Evolutionary conservation across 495 filamentous ascomycete genomes (phyloP), one percentile per base, ranked within the genome.

Genomic region (Apiosordaria backusii): DNA sequence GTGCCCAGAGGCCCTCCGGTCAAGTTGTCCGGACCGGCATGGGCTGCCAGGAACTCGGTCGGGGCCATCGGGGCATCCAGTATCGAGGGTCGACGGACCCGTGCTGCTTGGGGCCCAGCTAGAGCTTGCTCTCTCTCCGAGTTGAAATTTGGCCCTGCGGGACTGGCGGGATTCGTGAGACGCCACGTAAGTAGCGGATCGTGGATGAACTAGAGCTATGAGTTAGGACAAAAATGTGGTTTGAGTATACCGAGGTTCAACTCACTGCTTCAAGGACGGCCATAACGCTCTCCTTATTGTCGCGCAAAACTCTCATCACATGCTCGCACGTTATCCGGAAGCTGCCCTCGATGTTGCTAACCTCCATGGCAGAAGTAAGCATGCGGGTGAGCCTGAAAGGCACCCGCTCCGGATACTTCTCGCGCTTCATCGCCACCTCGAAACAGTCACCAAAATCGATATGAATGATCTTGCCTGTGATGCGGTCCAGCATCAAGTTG

Each of bases 361-460:
- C 93, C 79, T 99, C 95, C 95, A 99, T 99, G 4, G 96, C 95
- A 72, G 96, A 98, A 0, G 95, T 99, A 76, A 99, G 85, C 95
- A 99, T 99, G 64, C 95, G 86, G 15, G 95, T 99, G 19, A 99
- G 84, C 45, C 95, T 88, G 91, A 99, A 99, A 2, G 95, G 95
- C 65, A 98, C 95, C 60, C 95, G 85, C 76, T 99, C 95, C 0
- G 95, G 95, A 72, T 98, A 99, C 76, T 99, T 99, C 77, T 99
- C 95, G 62, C 95, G 92, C 79, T 98, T 96, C 93, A 97, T 99
- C 54, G 95, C 95, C 65, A 99, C 93, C 77, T 99, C 95, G 80
- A 99, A 99, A 73, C 95, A 99, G 79, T 99, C 95, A 70, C 95
- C 95, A 69, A 98, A 99, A 81, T 99, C 95, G 69, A 98, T 97